Percentiles rank a stretch among this genome's conserved stretches.
These are phyloP conservation scores for Lophium mytilinum DNA, from an alignment of 495 filamentous ascomycete genomes.

Conservation along the genomic window DNA sequence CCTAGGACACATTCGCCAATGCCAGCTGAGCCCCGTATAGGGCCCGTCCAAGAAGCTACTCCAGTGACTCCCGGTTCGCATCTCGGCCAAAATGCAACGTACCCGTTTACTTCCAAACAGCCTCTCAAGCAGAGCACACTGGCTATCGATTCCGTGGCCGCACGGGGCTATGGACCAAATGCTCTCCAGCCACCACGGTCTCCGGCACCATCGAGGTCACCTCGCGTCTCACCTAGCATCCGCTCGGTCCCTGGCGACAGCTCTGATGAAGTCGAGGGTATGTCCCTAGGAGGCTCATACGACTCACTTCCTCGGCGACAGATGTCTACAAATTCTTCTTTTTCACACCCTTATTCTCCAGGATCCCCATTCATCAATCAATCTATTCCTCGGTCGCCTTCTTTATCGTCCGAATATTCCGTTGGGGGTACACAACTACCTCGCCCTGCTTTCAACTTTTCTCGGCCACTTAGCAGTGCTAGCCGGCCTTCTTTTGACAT, in stretches of 20 bases:
- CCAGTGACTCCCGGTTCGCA: conserved; percentile 24
- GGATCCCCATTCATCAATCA: conserved; percentile 49
- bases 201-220: conserved; percentile 34
- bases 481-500: conserved; percentile 28
- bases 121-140: conserved; percentile 3
- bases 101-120: conserved; percentile 35
- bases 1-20: conserved; percentile 46
- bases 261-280: conserved; percentile 47
- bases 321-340: conserved; percentile 37
- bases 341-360: conserved; percentile 54
- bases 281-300: conserved; percentile 27
- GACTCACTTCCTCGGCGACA: conserved; percentile 29
- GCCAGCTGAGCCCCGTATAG: conserved; percentile 27
- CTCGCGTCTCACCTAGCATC: conserved; percentile 49
- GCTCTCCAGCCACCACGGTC: conserved; percentile 51
- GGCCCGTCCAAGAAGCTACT: conserved; percentile 16
- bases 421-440: conserved; percentile 52
- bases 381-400: conserved; percentile 62
- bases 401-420: conserved; percentile 69
- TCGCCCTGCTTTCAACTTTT: conserved; percentile 84
- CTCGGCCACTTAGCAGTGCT: conserved; percentile 74
- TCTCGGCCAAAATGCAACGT: conserved; percentile 25
- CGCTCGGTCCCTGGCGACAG: conserved; percentile 50
- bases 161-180: conserved; percentile 39
- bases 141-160: conserved; percentile 37